Base-by-base conservation (phyloP, 192 early-diverging fungal species). In the Podila minutissima region DNA sequence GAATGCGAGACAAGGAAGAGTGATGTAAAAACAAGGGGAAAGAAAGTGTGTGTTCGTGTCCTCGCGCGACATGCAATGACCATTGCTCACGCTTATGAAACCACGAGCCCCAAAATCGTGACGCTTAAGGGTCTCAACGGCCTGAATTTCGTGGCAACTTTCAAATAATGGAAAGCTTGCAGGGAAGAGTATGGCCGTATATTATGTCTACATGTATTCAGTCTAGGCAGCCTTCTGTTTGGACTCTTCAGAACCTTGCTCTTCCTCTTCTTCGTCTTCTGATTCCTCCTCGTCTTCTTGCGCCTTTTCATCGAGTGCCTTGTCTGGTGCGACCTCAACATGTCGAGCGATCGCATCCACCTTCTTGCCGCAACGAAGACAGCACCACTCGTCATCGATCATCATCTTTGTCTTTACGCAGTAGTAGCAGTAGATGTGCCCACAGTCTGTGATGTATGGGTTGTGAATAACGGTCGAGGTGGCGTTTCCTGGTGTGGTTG, bases 381-480 rank as follows among this genome's bases (percentile, higher is more conserved):
- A 96, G 48, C 86, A 69, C 87, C 91, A 96, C 46, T 91, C 90
- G 35, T 88, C 93, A 67, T 93, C 91, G 20, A 93, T 83, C 68
- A 93, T 87, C 84, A 94, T 87, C 74, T 90, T 89, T 57, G 83
- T 93, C 83, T 90, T 90, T 50, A 98, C 85, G 74, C 97, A 98
- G 67, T 95, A 95, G 70, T 98, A 98, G 82, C 97, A 98, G 75
- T 92, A 98, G 1, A 87, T 55, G 61, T 98, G 96, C 0, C 92
- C 94, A 73, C 97, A 98, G 63, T 92, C 89, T 2, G 96, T 90
- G 20, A 85, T 78, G 69, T 96, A 95, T 22, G 97, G 92, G 59
- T 92, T 94, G 19, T 88, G 83, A 31, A 76, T 66, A 5, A 82
- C 71, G n/a, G 91, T 64, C 4, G 66, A 76, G 12, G 67, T 66